phyloP scores from a whole-genome alignment of 2,329 filamentous ascomycete genomes.

The Nemania serpens region DNA sequence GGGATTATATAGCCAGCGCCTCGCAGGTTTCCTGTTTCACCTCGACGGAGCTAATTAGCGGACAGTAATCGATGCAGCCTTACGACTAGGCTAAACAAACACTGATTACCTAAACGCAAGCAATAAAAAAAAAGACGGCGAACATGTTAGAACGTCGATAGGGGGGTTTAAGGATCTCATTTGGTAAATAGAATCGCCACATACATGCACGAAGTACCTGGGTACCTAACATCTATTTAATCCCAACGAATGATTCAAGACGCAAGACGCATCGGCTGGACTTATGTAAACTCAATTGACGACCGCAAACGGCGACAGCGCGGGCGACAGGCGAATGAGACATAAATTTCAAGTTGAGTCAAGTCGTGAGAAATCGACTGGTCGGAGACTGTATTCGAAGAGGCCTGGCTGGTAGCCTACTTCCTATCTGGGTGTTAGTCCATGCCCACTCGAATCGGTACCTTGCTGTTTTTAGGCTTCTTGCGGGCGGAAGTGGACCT shows the following conservation, averaged over 20 bases:
- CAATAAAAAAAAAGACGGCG: no score
- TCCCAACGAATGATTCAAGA: no score
- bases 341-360: conserved; percentile 3
- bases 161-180: no score
- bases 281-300: not conserved
- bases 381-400: no score
- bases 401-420: no score
- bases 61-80: no score
- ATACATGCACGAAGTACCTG: no score
- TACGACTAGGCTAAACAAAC: no score
- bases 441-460: conserved; percentile 18
- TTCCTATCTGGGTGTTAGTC: not conserved
- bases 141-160: no score
- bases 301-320: not conserved
- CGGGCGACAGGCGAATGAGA: conserved; percentile 1
- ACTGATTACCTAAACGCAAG: no score
- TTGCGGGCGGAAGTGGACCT: conserved; percentile 18
- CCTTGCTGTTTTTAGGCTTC: conserved; percentile 18
- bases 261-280: not conserved
- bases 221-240: no score
- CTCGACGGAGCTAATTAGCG: not conserved
- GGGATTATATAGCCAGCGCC: not conserved
- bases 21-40: conserved; percentile 15
- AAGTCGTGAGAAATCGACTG: not conserved
- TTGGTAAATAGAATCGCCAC: no score